A percentile compares a stretch with the other conserved stretches of the same genome.
phyloP scores from a whole-genome alignment of 75 land plant genomes.

The Sequoia sempervirens region DNA sequence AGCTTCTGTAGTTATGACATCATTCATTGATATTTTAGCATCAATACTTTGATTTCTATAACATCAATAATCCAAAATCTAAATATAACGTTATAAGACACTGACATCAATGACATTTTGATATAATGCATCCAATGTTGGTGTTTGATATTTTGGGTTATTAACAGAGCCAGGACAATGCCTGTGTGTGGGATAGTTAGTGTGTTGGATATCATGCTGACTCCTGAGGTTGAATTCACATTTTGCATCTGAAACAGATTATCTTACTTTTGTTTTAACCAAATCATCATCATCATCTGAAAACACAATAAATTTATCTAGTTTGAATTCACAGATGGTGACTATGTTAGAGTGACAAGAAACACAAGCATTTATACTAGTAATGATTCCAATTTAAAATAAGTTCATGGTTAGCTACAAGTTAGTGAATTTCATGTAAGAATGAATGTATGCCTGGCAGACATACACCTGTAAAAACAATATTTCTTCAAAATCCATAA shows the following conservation, averaged over 20 bases:
- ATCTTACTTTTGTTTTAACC: not conserved
- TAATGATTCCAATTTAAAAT: not conserved
- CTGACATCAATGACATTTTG: not conserved
- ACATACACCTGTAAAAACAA: not conserved
- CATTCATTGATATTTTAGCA: not conserved
- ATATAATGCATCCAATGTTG: not conserved
- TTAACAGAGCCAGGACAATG: not conserved
- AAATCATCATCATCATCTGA: not conserved
- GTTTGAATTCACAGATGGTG: not conserved
- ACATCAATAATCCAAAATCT: not conserved
- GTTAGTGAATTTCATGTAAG: not conserved
- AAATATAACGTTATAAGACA: not conserved
- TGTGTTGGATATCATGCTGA: not conserved
- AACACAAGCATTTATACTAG: not conserved
- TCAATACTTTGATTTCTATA: not conserved
- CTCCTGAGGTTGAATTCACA: not conserved
- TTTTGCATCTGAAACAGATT: not conserved
- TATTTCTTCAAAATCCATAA: not conserved
- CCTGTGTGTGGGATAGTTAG: not conserved
- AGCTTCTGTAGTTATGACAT: not conserved
- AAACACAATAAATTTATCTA: not conserved
- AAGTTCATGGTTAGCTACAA: not conserved
- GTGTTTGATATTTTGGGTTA: not conserved
- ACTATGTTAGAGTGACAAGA: not conserved
- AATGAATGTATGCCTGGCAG: not conserved